Evolutionary conservation across 2,329 filamentous ascomycete genomes (phyloP).

Genomic region (Venturia nashicola): DNA sequence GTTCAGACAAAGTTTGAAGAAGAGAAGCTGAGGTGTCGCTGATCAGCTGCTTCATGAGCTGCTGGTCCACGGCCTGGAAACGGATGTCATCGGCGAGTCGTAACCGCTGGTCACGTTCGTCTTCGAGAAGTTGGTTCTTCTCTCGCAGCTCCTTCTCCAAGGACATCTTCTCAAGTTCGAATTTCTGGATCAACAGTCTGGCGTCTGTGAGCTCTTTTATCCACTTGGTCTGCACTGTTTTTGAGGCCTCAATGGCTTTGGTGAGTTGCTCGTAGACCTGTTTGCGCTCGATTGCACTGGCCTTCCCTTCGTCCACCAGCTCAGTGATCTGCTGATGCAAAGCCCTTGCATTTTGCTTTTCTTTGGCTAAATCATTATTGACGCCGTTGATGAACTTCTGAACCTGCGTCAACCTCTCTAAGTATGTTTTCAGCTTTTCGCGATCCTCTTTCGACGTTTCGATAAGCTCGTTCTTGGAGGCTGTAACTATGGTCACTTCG

Average conservation of each 20-base stretch:
- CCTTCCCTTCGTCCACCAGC: neutral
- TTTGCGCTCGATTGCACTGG: neutral
- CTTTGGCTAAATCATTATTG: slow-evolving; percentile 2
- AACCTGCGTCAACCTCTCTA: neutral
- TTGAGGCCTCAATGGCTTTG: neutral
- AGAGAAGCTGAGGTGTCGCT: neutral
- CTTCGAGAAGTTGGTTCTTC: neutral
- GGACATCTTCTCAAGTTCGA: neutral
- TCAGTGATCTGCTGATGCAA: neutral
- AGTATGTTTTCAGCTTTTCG: neutral
- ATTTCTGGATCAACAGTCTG: neutral
- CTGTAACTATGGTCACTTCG: neutral
- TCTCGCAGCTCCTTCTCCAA: slow-evolving; percentile 1
- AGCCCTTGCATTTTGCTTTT: neutral
- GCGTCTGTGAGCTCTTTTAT: neutral
- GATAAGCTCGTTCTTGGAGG: neutral
- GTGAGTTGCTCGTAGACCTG: neutral
- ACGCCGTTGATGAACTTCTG: slow-evolving; percentile 3
- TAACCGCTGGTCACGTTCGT: neutral
- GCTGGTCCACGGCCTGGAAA: neutral
- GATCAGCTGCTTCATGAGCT: neutral
- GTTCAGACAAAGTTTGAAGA: neutral
- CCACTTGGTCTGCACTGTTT: neutral
- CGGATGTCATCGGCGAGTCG: neutral
- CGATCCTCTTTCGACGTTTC: neutral